Base-by-base conservation (phyloP, 345 rosid species). In the Linum tenue region DNA sequence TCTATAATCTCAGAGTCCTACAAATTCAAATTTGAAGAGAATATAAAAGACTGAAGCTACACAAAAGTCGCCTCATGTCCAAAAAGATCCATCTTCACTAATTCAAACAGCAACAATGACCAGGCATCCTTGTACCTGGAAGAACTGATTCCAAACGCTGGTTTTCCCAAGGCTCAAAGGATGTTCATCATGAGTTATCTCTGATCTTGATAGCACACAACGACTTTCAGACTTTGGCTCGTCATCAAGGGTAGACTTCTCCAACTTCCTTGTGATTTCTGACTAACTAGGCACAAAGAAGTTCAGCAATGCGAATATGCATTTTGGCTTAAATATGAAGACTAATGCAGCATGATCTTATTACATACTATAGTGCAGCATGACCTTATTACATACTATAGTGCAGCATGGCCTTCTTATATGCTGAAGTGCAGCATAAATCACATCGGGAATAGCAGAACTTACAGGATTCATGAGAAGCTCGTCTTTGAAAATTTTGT, bases 401-500 rank as follows among this genome's bases (percentile, higher is more conserved):
- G n/a, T n/a, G n/a, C n/a, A n/a, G n/a, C n/a, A n/a, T n/a, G n/a
- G n/a, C n/a, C n/a, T n/a, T n/a, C 0, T 22, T 22, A 22, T 22
- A 22, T 22, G 31, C 1, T 22, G 1, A 22, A 22, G 31, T 22
- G 31, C 31, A 48, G 53, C 11, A 48, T 48, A 48, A 48, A 48
- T 48, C 53, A 0, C 53, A 48, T 15, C 14, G 53, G 14, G 11
- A 14, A 48, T 48, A 59, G 69, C 53, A 36, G 48, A 39, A 76
- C 94, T 79, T 82, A 92, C 98, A 76, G 98, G 98, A 64, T 92
- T 92, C 89, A 90, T 86, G 69, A 92, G 73, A 67, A 92, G 96
- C 71, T 92, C 98, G 9, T 83, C 90, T 75, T 90, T 92, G 69
- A 92, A 90, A 66, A 79, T 88, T 80, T 74, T 84, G 84, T 88